These are phyloP conservation scores for Globisporangium nagaii DNA, from an alignment of 352 stramenopile species.

Conservation along the genomic window DNA sequence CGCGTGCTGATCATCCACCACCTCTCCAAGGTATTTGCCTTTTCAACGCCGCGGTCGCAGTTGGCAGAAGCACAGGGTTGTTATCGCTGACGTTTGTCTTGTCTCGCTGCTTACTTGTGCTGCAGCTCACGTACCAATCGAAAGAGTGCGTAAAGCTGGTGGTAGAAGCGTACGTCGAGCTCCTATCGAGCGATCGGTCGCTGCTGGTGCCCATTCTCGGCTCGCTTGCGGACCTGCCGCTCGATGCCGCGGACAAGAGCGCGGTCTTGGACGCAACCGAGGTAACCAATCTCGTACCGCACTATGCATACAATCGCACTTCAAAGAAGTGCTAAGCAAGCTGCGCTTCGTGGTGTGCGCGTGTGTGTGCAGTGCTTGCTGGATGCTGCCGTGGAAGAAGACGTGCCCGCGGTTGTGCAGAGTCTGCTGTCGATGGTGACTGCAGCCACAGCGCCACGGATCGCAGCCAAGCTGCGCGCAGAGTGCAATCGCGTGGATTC, in stretches of 20 bases:
- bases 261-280: constrained; percentile 54
- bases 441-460: constrained; percentile 30
- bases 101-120: not conserved
- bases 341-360: not conserved
- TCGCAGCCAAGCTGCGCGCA: constrained; percentile 43
- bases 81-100: not conserved
- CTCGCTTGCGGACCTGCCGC: constrained; percentile 68
- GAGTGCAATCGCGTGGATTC: constrained; percentile 59
- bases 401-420: constrained; percentile 71
- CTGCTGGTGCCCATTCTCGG: constrained; percentile 75
- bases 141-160: constrained; percentile 75
- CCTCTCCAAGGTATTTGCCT: constrained; percentile 47
- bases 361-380: constrained; percentile 47
- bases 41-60: too few species aligned
- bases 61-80: too few species aligned
- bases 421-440: constrained; percentile 75
- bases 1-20: constrained; percentile 78
- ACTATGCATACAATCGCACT: not conserved
- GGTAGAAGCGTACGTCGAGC: constrained; percentile 63
- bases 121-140: constrained; percentile 76
- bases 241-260: constrained; percentile 59
- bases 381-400: constrained; percentile 69
- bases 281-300: constrained; percentile 29
- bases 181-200: constrained; percentile 68
- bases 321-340: not conserved